Percentiles rank a stretch among this genome's conserved stretches.
Evolutionary conservation across 805 yeast genomes (phyloP).

Genomic region (Candida piceae): DNA sequence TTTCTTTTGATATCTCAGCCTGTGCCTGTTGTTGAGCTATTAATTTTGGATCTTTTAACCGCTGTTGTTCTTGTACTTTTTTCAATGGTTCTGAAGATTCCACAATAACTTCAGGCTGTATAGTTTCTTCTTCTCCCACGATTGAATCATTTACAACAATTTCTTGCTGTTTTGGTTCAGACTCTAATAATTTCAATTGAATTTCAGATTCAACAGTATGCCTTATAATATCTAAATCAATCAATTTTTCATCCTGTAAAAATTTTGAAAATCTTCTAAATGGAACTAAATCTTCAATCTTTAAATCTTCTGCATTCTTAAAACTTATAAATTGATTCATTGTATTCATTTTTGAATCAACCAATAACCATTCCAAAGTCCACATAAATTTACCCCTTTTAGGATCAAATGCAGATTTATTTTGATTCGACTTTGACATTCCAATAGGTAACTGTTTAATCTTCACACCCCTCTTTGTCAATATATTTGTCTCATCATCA

Average conservation of each 20-base stretch:
- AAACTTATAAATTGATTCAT: constrained; percentile 29
- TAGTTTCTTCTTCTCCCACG: too few relatives aligned
- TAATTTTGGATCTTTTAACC: background rate
- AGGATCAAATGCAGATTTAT: constrained; percentile 69
- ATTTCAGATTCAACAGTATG: background rate
- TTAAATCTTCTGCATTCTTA: constrained; percentile 35
- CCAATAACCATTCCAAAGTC: constrained; percentile 72
- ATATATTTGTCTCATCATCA: constrained; percentile 16
- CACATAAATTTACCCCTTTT: constrained; percentile 58
- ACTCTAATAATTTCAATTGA: too few relatives aligned
- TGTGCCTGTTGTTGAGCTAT: constrained; percentile 1
- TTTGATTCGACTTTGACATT: constrained; percentile 60
- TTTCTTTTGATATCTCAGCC: constrained; percentile 2
- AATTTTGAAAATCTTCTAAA: constrained; percentile 28
- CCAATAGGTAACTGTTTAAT: constrained; percentile 63
- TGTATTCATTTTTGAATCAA: constrained; percentile 19
- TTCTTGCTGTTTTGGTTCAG: too few relatives aligned
- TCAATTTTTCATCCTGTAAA: constrained; percentile 30
- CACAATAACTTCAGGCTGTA: too few relatives aligned
- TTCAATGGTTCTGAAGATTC: background rate
- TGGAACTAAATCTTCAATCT: constrained; percentile 39
- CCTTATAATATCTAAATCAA: constrained; percentile 11
- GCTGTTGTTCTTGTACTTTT: background rate
- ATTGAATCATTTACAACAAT: too few relatives aligned
- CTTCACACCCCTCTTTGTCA: constrained; percentile 59